Evolutionary conservation across 2,329 filamentous ascomycete species (phyloP), one percentile per base, ranked within the genome.

Genomic region (Aureobasidium sp.): DNA sequence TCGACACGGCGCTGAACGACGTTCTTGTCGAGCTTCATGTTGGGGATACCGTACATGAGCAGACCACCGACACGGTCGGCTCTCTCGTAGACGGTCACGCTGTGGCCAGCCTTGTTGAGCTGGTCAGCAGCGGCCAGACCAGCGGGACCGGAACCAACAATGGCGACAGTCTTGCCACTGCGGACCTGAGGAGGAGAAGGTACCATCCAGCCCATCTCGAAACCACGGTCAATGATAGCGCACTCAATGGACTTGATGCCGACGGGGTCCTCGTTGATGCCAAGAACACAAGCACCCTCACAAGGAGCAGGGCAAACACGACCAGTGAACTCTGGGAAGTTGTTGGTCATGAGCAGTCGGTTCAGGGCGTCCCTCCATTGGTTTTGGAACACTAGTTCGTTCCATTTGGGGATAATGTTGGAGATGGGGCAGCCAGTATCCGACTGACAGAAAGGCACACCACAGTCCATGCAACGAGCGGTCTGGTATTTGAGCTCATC

Each of bases 11-110:
- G 89, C 82, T 97, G 93, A 64, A 97, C 93, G 66, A 97, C 87
- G 73, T 91, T 91, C 84, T 97, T 97, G 80, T 97, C 93, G 46
- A 97, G 88, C 82, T 97, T 97, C 93, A 97, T 97, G 82, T 97
- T 97, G 68, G 93, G 93, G 68, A 97, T 97, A 68, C 93, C 93
- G 73, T 97, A 97, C 93, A 97, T 97, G 71, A 97, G 84, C 61
- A 97, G 82, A 75, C 93, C 93, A 77, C 93, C 93, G 63, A 88
- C 80, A 67, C 93, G 90, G 73, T 97, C 93, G 64, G 92, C 86
- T 67, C 93, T 90, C 82, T 97, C 93, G 72, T 94, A 97, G 20
- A 97, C 85, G 13, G 91, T 96, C 61, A 97, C 91, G 5, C 74
- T 79, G 78, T 97, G 93, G 32, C 93, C 93, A 69, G 89, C 90